A percentile compares a stretch with the other conserved stretches of the same genome.
Evolutionary conservation across 306 rosid species (phyloP).

Genomic region (Lithocarpus polystachyus): DNA sequence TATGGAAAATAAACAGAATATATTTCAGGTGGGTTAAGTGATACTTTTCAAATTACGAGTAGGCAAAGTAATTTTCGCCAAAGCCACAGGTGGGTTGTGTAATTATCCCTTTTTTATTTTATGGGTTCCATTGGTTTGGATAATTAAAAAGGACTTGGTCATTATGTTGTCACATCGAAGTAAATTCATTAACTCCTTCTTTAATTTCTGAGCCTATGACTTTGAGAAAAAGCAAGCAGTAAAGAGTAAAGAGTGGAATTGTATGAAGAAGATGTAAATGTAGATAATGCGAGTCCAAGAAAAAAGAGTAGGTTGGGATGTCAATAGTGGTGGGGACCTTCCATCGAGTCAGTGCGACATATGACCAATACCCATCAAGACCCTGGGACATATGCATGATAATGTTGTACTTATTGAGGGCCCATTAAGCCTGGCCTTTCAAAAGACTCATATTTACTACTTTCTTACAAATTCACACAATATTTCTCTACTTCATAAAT

Average conservation of each 20-base stretch:
- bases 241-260: not conserved
- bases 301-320: not conserved
- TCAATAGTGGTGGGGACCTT: not conserved
- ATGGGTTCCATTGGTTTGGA: too few relatives aligned
- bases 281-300: not conserved
- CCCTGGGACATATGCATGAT: too few relatives aligned
- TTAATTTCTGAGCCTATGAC: not conserved
- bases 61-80: too few relatives aligned
- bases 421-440: not conserved
- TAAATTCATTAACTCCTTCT: not conserved
- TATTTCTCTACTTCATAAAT: too few relatives aligned
- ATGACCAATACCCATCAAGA: too few relatives aligned
- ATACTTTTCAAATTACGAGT: too few relatives aligned
- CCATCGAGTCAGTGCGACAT: not conserved
- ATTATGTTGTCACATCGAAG: not conserved
- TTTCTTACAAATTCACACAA: too few relatives aligned
- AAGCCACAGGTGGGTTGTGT: too few relatives aligned
- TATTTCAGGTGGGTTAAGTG: too few relatives aligned
- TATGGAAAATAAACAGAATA: too few relatives aligned
- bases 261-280: not conserved
- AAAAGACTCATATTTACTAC: not conserved
- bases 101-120: too few relatives aligned
- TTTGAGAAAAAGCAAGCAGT: not conserved
- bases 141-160: too few relatives aligned
- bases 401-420: not conserved